These are phyloP conservation scores for Magnaporthales sp. DNA, from an alignment of 2,329 filamentous ascomycete species.

Conservation along the genomic window DNA sequence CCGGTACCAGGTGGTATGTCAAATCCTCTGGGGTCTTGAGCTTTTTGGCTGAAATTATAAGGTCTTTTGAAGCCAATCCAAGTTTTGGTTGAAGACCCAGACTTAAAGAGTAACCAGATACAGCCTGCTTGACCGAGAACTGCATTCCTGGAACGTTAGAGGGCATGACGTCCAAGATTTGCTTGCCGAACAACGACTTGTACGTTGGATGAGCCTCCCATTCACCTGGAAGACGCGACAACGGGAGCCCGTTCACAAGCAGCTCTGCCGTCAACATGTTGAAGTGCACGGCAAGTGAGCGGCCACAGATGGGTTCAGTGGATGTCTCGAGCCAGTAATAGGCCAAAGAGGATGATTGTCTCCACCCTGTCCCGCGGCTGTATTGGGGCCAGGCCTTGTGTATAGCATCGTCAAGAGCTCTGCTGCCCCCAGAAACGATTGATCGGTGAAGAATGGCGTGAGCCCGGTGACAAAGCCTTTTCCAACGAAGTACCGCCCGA, in stretches of 20 bases:
- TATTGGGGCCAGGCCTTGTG: conserved; percentile 18
- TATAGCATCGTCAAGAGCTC: conserved; percentile 13
- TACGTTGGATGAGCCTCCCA: conserved; percentile 35
- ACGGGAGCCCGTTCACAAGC: conserved; percentile 39
- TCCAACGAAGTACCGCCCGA: conserved; percentile 13
- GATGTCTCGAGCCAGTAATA: conserved; percentile 20
- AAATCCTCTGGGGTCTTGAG: background rate
- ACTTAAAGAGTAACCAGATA: conserved; percentile 22
- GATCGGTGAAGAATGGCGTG: conserved; percentile 11
- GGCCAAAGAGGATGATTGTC: background rate
- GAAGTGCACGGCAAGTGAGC: conserved; percentile 27
- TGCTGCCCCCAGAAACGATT: conserved; percentile 12
- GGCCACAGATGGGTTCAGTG: background rate
- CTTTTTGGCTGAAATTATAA: conserved; percentile 22
- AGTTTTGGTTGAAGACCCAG: conserved; percentile 25
- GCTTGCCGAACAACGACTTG: conserved; percentile 30
- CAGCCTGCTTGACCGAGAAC: conserved; percentile 26
- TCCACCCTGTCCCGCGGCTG: conserved; percentile 4
- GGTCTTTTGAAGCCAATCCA: conserved; percentile 10
- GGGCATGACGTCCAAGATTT: conserved; percentile 33
- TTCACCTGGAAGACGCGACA: conserved; percentile 33
- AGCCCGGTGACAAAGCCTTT: conserved; percentile 13
- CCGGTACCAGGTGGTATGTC: conserved; percentile 24
- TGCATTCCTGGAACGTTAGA: conserved; percentile 25
- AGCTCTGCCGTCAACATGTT: conserved; percentile 43